Conservation (phyloP, 345 rosid species). For the Crucihimalaya himalaica region DNA sequence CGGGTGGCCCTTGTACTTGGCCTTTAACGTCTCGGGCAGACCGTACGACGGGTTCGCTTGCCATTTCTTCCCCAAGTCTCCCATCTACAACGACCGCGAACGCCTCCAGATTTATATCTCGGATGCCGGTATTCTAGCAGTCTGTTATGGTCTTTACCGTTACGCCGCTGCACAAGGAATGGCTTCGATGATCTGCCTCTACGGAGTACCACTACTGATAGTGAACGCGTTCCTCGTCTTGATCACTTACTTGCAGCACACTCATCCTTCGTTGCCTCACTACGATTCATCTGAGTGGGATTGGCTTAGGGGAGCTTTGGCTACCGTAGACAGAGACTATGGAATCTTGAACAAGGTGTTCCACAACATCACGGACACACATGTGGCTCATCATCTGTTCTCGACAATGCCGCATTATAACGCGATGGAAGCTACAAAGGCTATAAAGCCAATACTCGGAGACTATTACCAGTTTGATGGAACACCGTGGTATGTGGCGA, state of each 20-base stretch:
- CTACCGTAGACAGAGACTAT: constrained; percentile 85
- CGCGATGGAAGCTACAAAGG: constrained; percentile 91
- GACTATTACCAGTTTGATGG: constrained; percentile 81
- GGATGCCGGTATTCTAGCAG: constrained; percentile 66
- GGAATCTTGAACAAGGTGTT: constrained; percentile 82
- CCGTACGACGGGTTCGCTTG: constrained; percentile 70
- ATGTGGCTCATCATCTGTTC: constrained; percentile 83
- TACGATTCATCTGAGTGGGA: constrained; percentile 87
- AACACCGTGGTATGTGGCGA: constrained; percentile 63
- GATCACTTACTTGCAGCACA: constrained; percentile 89
- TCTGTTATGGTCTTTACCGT: constrained; percentile 56
- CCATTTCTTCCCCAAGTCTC: constrained; percentile 77
- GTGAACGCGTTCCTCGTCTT: constrained; percentile 68
- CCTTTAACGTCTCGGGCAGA: constrained; percentile 83
- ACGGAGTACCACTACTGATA: constrained; percentile 70
- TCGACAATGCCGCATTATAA: constrained; percentile 91
- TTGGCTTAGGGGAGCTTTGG: constrained; percentile 84
- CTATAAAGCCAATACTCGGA: constrained; percentile 75
- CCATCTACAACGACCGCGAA: constrained; percentile 74
- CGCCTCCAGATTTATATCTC: constrained; percentile 73
- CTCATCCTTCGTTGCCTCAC: constrained; percentile 82
- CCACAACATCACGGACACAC: constrained; percentile 89
- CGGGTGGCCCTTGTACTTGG: constrained; percentile 85
- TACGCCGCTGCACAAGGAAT: constrained; percentile 57
- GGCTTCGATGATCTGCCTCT: constrained; percentile 59